phyloP scores from a whole-genome alignment of 345 rosid genomes.

The Syzygium grande region DNA sequence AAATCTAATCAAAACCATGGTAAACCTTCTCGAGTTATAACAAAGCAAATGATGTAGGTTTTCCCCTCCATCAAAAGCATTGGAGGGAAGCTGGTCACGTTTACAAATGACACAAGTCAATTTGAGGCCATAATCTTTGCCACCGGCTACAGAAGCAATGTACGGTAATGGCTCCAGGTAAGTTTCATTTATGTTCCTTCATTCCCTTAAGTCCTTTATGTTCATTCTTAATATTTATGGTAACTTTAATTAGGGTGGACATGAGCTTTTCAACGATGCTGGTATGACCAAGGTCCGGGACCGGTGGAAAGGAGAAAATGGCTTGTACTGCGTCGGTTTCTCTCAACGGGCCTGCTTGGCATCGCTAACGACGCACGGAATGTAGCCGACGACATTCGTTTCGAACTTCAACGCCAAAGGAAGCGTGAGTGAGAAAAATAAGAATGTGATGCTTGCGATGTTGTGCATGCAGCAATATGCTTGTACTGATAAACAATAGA shows the following conservation, averaged over 20 bases:
- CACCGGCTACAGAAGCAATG: conserved; percentile 46
- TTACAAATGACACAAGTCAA: conserved; percentile 12
- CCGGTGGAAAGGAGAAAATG: too few species aligned
- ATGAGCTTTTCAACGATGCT: too few species aligned
- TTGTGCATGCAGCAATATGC: not conserved
- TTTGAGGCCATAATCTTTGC: conserved; percentile 50
- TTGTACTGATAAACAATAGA: not conserved
- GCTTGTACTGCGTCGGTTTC: too few species aligned
- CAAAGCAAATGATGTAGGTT: conserved; percentile 5
- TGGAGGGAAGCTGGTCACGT: conserved; percentile 12
- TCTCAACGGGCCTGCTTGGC: conserved; percentile 35
- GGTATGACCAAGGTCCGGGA: too few species aligned
- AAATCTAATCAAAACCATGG: not conserved
- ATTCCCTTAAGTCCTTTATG: not conserved
- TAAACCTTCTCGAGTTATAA: not conserved
- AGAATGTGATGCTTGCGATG: not conserved
- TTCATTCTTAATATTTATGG: not conserved
- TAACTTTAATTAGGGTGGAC: not conserved
- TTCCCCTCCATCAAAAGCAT: conserved; percentile 20
- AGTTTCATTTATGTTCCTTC: not conserved
- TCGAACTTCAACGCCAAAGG: not conserved
- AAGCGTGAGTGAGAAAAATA: too few species aligned
- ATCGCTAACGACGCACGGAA: conserved; percentile 36
- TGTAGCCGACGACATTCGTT: conserved; percentile 26
- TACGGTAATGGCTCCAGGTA: conserved; percentile 49